A percentile compares a stretch with the other conserved stretches of the same genome.
Conservation (phyloP, 2,329 filamentous ascomycete genomes). For the Xylariaceae sp. region DNA sequence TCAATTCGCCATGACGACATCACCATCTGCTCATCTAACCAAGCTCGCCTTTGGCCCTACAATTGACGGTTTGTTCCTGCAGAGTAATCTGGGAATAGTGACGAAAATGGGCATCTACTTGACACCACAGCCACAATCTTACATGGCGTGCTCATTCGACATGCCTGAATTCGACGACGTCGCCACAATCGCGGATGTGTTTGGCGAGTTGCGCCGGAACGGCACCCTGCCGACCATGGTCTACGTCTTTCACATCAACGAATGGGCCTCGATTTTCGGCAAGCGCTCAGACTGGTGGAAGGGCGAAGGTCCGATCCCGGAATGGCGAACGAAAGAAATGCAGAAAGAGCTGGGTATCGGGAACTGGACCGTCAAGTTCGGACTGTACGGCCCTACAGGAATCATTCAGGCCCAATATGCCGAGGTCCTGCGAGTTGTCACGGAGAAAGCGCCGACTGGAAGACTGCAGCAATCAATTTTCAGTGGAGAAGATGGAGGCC, state of each 20-base stretch:
- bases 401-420: conserved; percentile 54
- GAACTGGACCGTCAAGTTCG: conserved; percentile 54
- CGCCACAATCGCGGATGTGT: conserved; percentile 52
- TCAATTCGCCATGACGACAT: conserved; percentile 50
- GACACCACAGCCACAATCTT: conserved; percentile 51
- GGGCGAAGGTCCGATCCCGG: conserved; percentile 51
- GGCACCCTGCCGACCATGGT: conserved; percentile 51
- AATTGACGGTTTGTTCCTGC: conserved; percentile 57
- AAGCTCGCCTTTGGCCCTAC: conserved; percentile 50
- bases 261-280: conserved; percentile 53
- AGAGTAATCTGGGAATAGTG: conserved; percentile 61
- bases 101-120: conserved; percentile 60
- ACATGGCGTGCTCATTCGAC: conserved; percentile 54
- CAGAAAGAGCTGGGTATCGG: conserved; percentile 50
- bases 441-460: conserved; percentile 46
- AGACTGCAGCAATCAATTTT: conserved; percentile 48
- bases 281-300: conserved; percentile 52
- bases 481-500: conserved; percentile 45
- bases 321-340: conserved; percentile 52
- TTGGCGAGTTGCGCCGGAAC: conserved; percentile 52
- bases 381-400: conserved; percentile 50
- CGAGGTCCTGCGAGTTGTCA: conserved; percentile 47
- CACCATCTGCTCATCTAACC: conserved; percentile 48
- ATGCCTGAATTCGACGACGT: conserved; percentile 55
- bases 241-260: conserved; percentile 54